Evolutionary conservation across 257 asterid genomes (phyloP).

Genomic region (Nicotiana tabacum): DNA sequence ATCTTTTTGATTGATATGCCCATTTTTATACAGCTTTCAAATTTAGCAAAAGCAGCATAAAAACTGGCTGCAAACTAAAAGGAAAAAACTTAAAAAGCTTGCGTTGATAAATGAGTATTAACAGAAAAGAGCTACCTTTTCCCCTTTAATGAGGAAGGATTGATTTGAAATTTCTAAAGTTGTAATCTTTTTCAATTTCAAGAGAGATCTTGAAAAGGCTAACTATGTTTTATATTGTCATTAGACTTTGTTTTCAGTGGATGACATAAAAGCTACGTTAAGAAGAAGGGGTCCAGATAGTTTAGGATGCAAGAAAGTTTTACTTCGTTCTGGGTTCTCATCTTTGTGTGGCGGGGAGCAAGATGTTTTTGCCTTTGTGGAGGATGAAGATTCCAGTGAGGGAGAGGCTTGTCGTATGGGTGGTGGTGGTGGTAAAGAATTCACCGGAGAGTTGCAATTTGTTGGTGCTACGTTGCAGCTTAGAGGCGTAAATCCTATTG

Average conservation of each 20-base stretch:
- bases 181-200: background rate
- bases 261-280: constrained; percentile 52
- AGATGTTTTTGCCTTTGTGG: constrained; percentile 19
- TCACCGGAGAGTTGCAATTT: constrained; percentile 43
- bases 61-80: background rate
- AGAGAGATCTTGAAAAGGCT: background rate
- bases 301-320: constrained; percentile 50
- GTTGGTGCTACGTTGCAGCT: constrained; percentile 91
- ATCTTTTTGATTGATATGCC: background rate
- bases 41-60: background rate
- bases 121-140: background rate
- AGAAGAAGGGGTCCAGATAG: constrained; percentile 91
- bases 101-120: background rate
- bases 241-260: constrained; percentile 44
- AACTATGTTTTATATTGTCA: background rate
- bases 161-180: background rate
- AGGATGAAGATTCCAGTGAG: constrained; percentile 19
- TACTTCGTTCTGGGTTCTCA: constrained; percentile 24
- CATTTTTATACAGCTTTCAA: background rate
- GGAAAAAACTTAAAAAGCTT: background rate
- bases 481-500: constrained; percentile 60
- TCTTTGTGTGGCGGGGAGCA: constrained; percentile 16
- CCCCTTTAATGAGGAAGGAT: background rate
- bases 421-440: constrained; percentile 18
- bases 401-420: background rate